Base-by-base conservation (phyloP, 352 stramenopile species). In the Globisporangium cystogenes region DNA sequence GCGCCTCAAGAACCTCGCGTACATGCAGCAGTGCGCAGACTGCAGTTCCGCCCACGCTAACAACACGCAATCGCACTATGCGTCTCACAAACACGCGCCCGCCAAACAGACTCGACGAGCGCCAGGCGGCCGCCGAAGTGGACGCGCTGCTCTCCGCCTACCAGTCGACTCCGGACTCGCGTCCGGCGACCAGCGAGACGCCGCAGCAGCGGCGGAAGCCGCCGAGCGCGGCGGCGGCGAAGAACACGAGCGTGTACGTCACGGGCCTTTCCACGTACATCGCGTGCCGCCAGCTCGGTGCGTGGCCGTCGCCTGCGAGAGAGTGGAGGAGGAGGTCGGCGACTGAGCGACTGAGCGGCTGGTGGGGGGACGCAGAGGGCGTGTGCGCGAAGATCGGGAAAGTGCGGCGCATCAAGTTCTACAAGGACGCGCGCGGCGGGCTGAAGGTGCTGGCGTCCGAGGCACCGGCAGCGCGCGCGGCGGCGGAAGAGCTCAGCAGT, bases 361-460 rank as follows among this genome's bases (percentile, higher is more conserved):
- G 3, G 16, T n/a, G n/a, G n/a, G 37, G 16, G 52, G 12, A 3
- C 14, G 12, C 46, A 94, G 83, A 94, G 70, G 70, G 65, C 18
- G 48, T 90, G 26, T 90, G 80, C 58, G 55, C 60, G 29, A 84
- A 81, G 51, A 61, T 94, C 4, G 84, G 84, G 52, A 91, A 90
- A 62, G 84, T 94, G 55, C 76, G 81, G 14, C 84, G 84, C 21
- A 72, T 90, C 59, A 94, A 94, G 54, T 93, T 94, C 51, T 94
- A 94, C 73, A 82, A 90, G 48, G 72, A 91, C 55, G 76, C 84
- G 12, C 70, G 67, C 20, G 84, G 84, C 53, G 74, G 82, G 24
- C 70, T 94, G 18, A 92, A 94, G 59, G 74, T 87, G 48, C 23
- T 6, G 7, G 36, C 14, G 29, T 12, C 27, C 10, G 27, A 31